A percentile compares a stretch with the other conserved stretches of the same genome.
Evolutionary conservation across 805 yeast species (phyloP).

Genomic region (Danielia reshetovae): DNA sequence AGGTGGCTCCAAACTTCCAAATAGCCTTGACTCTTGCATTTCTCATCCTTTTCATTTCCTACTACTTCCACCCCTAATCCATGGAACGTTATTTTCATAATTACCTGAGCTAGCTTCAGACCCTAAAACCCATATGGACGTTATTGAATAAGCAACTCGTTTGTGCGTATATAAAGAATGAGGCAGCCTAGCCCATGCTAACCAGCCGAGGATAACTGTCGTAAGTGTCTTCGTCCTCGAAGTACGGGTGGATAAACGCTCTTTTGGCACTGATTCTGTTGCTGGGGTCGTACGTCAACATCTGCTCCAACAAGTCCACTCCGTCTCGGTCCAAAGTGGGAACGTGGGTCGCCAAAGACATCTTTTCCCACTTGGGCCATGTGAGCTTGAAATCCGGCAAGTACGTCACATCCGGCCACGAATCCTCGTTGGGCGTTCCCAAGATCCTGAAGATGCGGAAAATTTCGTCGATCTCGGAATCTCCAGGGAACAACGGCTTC

Average conservation of each 20-base stretch:
- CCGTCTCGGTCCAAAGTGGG: slow-evolving; percentile 83
- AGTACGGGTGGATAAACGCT: slow-evolving; percentile 86
- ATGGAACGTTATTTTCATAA: too few species aligned
- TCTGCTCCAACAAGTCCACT: slow-evolving; percentile 70
- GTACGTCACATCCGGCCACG: slow-evolving; percentile 91
- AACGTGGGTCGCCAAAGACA: slow-evolving; percentile 63
- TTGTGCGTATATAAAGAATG: background rate
- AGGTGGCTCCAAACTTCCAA: too few species aligned
- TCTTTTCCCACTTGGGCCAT: slow-evolving; percentile 85
- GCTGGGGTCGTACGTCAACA: slow-evolving; percentile 90
- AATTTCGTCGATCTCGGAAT: slow-evolving; percentile 95
- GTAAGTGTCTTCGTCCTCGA: slow-evolving; percentile 44
- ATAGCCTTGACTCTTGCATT: too few species aligned
- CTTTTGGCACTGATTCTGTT: slow-evolving; percentile 91
- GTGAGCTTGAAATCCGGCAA: slow-evolving; percentile 92
- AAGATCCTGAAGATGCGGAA: slow-evolving; percentile 86
- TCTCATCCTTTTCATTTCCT: too few species aligned
- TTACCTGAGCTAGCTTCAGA: too few species aligned
- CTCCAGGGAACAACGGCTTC: slow-evolving; percentile 94
- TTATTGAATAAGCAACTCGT: background rate
- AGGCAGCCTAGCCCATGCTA: slow-evolving; percentile 35
- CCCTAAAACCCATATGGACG: too few species aligned
- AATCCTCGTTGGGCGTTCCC: slow-evolving; percentile 91
- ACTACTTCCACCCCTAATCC: too few species aligned
- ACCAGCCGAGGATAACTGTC: slow-evolving; percentile 35